Evolutionary conservation across 768 basidiomycete genomes (phyloP), one percentile per base, ranked within the genome.

Genomic region (Mycena vulgaris): DNA sequence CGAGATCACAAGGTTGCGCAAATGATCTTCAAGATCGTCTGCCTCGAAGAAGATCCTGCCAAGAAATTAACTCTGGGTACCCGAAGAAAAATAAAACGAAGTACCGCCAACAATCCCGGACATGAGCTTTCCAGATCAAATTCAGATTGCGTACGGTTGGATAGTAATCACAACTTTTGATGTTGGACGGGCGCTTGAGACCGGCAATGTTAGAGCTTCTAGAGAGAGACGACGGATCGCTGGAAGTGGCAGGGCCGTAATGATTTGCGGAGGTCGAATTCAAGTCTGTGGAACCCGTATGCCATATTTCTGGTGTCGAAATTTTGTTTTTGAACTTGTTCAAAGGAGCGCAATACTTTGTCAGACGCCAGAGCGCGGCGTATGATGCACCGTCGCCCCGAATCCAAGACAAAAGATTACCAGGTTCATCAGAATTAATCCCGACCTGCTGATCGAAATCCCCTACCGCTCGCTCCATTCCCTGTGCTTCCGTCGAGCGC

Each of bases 91-190:
- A 37, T 37, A 28, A 48, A 45, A 40, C n/a, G n/a, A 68, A 72
- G 21, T 58, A 81, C 80, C 77, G 28, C 80, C 79, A 83, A 56
- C 81, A 82, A 51, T 83, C 79, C 5, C 81, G 75, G 27, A 82
- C 78, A 1, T 77, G 76, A 1, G 63, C 75, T 6, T 8, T 47
- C 63, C 63, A 64, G 23, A 63, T 63, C 21, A 52, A 2, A 0
- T 35, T 53, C 17, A 52, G 25, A 28, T 42, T 63, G 1, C 63
- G 52, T 3, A 56, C 30, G 13, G 70, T 68, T 13, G n/a, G n/a
- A n/a, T n/a, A n/a, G n/a, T n/a, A n/a, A n/a, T n/a, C n/a, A n/a
- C n/a, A n/a, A n/a, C n/a, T n/a, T n/a, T n/a, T n/a, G n/a, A n/a
- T n/a, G n/a, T n/a, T n/a, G n/a, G n/a, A n/a, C n/a, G n/a, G n/a